Evolutionary conservation across 2,329 filamentous ascomycete genomes (phyloP).

Genomic region (Huntiella abstrusa): DNA sequence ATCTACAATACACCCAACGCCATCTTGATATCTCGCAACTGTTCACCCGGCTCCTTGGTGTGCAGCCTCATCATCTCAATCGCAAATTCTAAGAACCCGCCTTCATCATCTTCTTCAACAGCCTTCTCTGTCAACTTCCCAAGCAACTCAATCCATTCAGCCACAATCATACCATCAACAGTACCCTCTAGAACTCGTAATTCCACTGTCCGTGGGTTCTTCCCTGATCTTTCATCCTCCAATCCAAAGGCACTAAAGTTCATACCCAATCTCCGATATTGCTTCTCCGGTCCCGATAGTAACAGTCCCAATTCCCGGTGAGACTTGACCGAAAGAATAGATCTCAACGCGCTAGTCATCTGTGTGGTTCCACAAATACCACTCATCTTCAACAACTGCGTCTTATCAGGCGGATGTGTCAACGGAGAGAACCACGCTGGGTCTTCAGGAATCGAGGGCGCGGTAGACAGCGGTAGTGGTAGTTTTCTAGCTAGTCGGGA

Average conservation of each 20-base stretch:
- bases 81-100: constrained; percentile 1
- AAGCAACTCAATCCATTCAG: constrained; percentile 20
- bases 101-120: constrained; percentile 9
- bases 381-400: neutral
- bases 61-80: neutral
- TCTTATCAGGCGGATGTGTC: constrained; percentile 13
- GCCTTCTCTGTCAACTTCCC: constrained; percentile 17
- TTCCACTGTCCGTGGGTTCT: constrained; percentile 21
- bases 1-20: too few relatives aligned
- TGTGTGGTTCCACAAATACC: neutral
- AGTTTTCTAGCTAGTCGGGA: constrained; percentile 10
- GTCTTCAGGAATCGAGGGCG: neutral
- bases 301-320: constrained; percentile 19
- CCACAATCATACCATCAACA: constrained; percentile 16
- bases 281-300: constrained; percentile 18
- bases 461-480: neutral
- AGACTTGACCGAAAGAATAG: constrained; percentile 17
- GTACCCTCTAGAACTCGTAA: constrained; percentile 23
- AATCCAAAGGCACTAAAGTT: constrained; percentile 23
- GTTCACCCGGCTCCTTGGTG: neutral
- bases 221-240: constrained; percentile 19
- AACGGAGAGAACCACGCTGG: neutral
- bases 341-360: constrained; percentile 3
- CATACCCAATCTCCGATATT: constrained; percentile 22
- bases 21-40: constrained; percentile 2